These are phyloP conservation scores for Lactifluus subvellereus DNA, from an alignment of 768 basidiomycete species.

Conservation along the genomic window DNA sequence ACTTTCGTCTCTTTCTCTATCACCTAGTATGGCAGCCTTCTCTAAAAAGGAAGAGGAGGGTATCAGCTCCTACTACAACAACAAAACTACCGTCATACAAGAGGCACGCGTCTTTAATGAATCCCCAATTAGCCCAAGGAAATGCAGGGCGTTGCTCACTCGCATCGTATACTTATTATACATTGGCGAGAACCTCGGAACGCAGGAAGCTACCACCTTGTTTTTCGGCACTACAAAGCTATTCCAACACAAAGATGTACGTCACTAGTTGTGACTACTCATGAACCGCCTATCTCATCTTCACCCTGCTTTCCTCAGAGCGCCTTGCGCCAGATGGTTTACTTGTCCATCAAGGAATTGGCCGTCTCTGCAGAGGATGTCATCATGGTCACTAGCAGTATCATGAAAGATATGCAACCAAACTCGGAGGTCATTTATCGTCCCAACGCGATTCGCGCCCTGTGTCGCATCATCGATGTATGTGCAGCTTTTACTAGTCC, in stretches of 20 bases:
- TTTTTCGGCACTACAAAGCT: constrained; percentile 99
- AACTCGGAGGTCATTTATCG: constrained; percentile 98
- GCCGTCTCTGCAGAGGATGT: constrained; percentile 96
- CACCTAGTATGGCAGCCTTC: constrained; percentile 57
- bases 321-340: constrained; percentile 95
- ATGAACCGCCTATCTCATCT: background rate
- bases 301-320: constrained; percentile 44
- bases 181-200: constrained; percentile 89
- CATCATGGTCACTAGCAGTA: constrained; percentile 98
- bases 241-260: constrained; percentile 98
- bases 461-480: constrained; percentile 96
- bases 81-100: constrained; percentile 97
- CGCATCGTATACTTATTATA: constrained; percentile 96
- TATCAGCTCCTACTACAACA: constrained; percentile 88
- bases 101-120: constrained; percentile 99
- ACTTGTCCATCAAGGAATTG: constrained; percentile 97
- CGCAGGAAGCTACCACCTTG: constrained; percentile 93
- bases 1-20: background rate
- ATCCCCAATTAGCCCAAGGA: constrained; percentile 95
- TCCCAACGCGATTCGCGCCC: constrained; percentile 93
- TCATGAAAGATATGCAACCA: constrained; percentile 99
- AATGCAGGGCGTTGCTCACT: constrained; percentile 93
- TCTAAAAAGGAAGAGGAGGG: constrained; percentile 98
- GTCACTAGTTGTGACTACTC: constrained; percentile 31
- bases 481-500: constrained; percentile 32